These are phyloP conservation scores for Tagetes erecta DNA, from an alignment of 129 eudicot genomes.

Conservation along the genomic window DNA sequence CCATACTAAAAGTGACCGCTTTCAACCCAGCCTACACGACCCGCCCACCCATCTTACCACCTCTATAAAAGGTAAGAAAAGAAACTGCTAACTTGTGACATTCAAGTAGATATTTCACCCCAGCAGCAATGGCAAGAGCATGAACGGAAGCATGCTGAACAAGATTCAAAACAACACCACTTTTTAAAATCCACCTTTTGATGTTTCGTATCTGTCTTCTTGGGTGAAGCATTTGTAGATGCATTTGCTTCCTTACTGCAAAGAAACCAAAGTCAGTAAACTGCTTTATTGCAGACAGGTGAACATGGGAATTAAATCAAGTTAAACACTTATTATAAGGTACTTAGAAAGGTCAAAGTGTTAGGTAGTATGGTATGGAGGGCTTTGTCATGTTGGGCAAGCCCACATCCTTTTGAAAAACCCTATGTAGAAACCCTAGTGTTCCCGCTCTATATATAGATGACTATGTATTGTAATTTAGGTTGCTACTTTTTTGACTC, in stretches of 20 bases:
- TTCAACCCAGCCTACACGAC: not conserved
- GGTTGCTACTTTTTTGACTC: too few relatives aligned
- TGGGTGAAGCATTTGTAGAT: slow-evolving; percentile 13
- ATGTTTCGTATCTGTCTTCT: not conserved
- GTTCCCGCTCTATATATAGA: too few relatives aligned
- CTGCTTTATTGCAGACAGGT: slow-evolving; percentile 1
- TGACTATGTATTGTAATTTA: too few relatives aligned
- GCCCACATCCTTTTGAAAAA: too few relatives aligned
- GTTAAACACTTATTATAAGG: too few relatives aligned
- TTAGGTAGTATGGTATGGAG: too few relatives aligned
- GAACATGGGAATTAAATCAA: slow-evolving; percentile 4
- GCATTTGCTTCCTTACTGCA: slow-evolving; percentile 29
- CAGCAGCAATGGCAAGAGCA: slow-evolving; percentile 33
- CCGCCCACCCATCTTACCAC: not conserved
- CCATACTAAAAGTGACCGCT: not conserved
- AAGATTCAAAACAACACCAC: slow-evolving; percentile 10
- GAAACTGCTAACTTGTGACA: slow-evolving; percentile 18
- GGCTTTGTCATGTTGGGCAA: too few relatives aligned
- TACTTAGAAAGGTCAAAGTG: too few relatives aligned
- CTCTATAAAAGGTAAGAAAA: not conserved
- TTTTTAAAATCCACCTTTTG: not conserved
- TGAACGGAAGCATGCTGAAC: slow-evolving; percentile 17
- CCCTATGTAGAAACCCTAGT: too few relatives aligned
- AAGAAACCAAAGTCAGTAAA: slow-evolving; percentile 11
- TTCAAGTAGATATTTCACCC: slow-evolving; percentile 15